Percentiles rank a stretch among this genome's conserved stretches.
These are phyloP conservation scores for Lactarius indigo DNA, from an alignment of 768 basidiomycete species.

Conservation along the genomic window DNA sequence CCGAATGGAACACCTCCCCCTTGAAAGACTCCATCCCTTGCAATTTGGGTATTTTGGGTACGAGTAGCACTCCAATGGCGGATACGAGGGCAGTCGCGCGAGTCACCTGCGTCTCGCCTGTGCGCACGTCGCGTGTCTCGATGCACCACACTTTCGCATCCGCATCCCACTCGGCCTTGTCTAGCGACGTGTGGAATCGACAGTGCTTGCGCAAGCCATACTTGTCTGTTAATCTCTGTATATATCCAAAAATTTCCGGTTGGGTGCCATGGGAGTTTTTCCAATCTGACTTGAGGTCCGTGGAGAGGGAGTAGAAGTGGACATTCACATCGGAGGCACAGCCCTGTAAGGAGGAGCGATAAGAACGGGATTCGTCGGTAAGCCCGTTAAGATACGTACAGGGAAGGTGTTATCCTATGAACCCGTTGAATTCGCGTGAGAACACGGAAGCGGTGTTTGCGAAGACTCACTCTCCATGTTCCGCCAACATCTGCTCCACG, in stretches of 20 bases:
- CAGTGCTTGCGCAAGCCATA: conserved; percentile 26
- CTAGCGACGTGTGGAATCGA: conserved; percentile 29
- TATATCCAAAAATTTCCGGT: conserved; percentile 32
- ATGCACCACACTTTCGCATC: conserved; percentile 29
- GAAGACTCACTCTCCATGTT: conserved; percentile 28
- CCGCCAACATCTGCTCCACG: conserved; percentile 29
- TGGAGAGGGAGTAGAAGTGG: conserved; percentile 29
- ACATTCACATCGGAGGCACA: conserved; percentile 28
- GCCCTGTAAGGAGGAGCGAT: conserved; percentile 19
- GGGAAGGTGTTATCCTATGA: conserved; percentile 28
- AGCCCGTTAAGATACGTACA: conserved; percentile 3
- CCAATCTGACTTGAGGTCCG: conserved; percentile 32
- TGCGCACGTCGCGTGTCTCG: conserved; percentile 24
- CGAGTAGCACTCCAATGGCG: conserved; percentile 30
- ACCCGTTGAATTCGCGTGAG: neutral
- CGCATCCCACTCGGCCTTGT: conserved; percentile 31
- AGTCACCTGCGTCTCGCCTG: conserved; percentile 14
- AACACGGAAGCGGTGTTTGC: neutral
- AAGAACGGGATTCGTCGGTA: neutral
- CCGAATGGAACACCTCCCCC: conserved; percentile 53
- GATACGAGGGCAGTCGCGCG: conserved; percentile 32
- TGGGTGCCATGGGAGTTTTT: conserved; percentile 26
- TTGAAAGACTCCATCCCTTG: conserved; percentile 37
- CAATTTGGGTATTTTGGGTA: conserved; percentile 29
- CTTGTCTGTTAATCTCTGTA: conserved; percentile 26